phyloP scores from a whole-genome alignment of 257 asterid genomes.

The Anisodus acutangulus region DNA sequence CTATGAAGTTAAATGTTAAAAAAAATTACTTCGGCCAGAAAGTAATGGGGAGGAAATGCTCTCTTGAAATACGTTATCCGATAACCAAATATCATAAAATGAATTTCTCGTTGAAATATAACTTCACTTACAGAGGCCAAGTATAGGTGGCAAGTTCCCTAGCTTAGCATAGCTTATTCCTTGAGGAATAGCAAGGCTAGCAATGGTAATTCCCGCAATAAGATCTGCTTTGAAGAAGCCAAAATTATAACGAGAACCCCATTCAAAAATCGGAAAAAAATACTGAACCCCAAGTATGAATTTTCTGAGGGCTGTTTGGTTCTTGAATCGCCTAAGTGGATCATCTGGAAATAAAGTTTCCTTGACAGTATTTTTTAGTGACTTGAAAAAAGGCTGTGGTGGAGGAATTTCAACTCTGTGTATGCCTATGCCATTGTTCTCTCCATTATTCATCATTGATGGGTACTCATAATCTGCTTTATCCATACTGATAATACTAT shows the following conservation, averaged over 20 bases:
- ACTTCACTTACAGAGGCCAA: slow-evolving; percentile 75
- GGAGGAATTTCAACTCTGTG: slow-evolving; percentile 75
- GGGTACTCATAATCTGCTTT: slow-evolving; percentile 53
- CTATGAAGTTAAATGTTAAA: too few relatives aligned
- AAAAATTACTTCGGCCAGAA: too few relatives aligned
- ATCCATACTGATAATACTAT: slow-evolving; percentile 45
- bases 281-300: slow-evolving; percentile 67
- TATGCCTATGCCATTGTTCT: neutral
- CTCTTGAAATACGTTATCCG: neutral
- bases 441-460: slow-evolving; percentile 35
- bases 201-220: slow-evolving; percentile 92
- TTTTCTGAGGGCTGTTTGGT: slow-evolving; percentile 60
- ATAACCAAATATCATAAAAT: neutral
- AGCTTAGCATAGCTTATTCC: slow-evolving; percentile 97
- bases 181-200: slow-evolving; percentile 97
- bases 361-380: slow-evolving; percentile 66
- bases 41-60: too few relatives aligned
- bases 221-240: slow-evolving; percentile 70
- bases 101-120: too few relatives aligned
- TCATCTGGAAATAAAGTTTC: slow-evolving; percentile 92
- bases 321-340: slow-evolving; percentile 87
- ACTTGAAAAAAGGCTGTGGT: slow-evolving; percentile 65
- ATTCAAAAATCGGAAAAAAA: slow-evolving; percentile 80
- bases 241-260: slow-evolving; percentile 78
- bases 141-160: slow-evolving; percentile 88